phyloP scores from a whole-genome alignment of 768 basidiomycete genomes.

The Mycena kentingensis region DNA sequence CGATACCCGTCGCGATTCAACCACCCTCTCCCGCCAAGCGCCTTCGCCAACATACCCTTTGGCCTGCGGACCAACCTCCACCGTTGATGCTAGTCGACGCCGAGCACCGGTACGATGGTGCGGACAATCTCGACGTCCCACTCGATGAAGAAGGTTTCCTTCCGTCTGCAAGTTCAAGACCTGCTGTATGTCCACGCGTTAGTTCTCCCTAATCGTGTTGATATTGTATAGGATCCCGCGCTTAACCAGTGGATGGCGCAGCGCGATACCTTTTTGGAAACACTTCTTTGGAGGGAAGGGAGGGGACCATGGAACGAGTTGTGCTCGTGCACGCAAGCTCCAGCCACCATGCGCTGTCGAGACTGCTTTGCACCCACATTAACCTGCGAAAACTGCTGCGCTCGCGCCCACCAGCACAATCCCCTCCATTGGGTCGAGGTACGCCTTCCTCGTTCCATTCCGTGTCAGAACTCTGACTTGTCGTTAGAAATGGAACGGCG shows the following conservation, averaged over 20 bases:
- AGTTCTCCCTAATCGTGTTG: neutral
- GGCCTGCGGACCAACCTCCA: no score
- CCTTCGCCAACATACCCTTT: no score
- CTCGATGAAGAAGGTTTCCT: no score
- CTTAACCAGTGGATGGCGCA: neutral
- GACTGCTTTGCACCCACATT: neutral
- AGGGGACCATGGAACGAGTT: neutral
- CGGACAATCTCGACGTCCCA: no score
- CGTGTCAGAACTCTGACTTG: neutral
- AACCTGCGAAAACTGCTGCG: slow-evolving; percentile 11
- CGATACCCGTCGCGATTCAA: no score
- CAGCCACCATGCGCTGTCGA: neutral
- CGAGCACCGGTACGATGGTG: no score
- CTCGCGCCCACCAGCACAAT: neutral
- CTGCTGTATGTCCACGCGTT: neutral
- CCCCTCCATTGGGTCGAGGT: slow-evolving; percentile 24
- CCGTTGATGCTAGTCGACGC: no score
- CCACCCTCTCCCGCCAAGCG: no score
- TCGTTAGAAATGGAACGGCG: neutral
- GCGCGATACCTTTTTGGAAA: neutral
- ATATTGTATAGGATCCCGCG: neutral
- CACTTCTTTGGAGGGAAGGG: neutral
- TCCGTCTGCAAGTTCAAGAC: no score
- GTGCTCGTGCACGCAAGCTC: neutral
- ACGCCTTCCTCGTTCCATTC: neutral